Evolutionary conservation across 1,284 basidiomycete genomes (phyloP), one percentile per base, ranked within the genome.

Genomic region (Tranzscheliella williamsii): DNA sequence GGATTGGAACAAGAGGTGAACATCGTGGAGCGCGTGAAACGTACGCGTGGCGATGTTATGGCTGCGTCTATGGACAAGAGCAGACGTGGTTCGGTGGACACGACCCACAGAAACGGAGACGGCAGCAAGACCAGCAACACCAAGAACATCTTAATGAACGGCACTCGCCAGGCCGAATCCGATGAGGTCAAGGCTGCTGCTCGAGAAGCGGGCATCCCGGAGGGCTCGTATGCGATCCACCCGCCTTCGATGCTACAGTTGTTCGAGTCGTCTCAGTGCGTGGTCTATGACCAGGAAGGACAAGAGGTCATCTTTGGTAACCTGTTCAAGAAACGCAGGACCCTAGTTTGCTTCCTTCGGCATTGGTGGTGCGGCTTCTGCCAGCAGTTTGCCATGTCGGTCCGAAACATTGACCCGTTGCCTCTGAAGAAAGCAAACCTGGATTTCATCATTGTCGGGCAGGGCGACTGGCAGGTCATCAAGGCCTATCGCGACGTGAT

Each of bases 311-410:
- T 80, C 21, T 92, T 93, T 61, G 87, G 88, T 2, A 84, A 87
- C 37, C 75, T 93, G 22, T 87, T 90, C 73, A 81, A 81, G 39
- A 79, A 81, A 9, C 82, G 83, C 70, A 83, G 82, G 73, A 88
- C 87, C 1, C 82, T 91, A 47, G 85, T 91, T 41, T 72, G 80
- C 37, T 82, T 82, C 55, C 79, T 81, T 15, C 71, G 73, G 8
- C 67, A 72, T 69, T 78, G 78, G 78, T 80, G 78, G 63, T 91
- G 89, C 68, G 85, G 87, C 3, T 79, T 85, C 24, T 90, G 88
- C 75, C 88, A 90, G 72, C 88, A 91, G 72, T 94, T 92, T 77
- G 85, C 91, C 81, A 82, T 84, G 42, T 85, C 85, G 24, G 81
- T 91, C 49, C 73, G 80, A 16, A 80, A 82, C 35, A 81, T 85